Evolutionary conservation across 257 asterid genomes (phyloP).

Genomic region (Salvia hispanica): DNA sequence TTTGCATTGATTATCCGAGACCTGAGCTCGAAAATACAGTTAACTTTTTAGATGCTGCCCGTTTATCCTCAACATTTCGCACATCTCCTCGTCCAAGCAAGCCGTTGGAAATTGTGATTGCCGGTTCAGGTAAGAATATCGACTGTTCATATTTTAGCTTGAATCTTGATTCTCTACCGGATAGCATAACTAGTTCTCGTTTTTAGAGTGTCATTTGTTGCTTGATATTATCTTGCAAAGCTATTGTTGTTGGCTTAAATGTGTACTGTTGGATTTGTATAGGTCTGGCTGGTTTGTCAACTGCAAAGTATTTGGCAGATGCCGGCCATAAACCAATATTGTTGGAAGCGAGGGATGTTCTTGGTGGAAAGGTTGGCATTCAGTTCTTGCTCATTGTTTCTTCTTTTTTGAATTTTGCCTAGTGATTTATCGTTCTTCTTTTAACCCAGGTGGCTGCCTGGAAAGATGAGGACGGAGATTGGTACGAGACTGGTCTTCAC

Average conservation of each 20-base stretch:
- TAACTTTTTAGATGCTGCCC: conserved; percentile 88
- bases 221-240: too few relatives aligned
- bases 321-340: conserved; percentile 95
- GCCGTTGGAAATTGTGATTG: conserved; percentile 82
- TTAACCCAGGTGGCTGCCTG: conserved; percentile 81
- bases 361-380: conserved; percentile 83
- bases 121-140: conserved; percentile 80
- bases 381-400: not conserved
- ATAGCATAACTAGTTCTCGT: too few relatives aligned
- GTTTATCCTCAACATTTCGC: conserved; percentile 66
- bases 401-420: conserved; percentile 24
- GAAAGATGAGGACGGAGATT: conserved; percentile 96
- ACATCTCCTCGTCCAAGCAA: conserved; percentile 69
- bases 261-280: conserved; percentile 29
- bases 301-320: conserved; percentile 98
- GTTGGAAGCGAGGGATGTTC: conserved; percentile 92
- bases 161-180: too few relatives aligned
- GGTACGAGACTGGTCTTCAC: conserved; percentile 97
- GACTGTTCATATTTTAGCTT: not conserved
- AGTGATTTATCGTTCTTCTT: conserved; percentile 23
- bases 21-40: conserved; percentile 79
- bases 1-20: conserved; percentile 87
- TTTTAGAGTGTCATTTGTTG: too few relatives aligned
- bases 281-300: conserved; percentile 95
- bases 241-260: not conserved